Evolutionary conservation across 2,329 filamentous ascomycete species (phyloP).

Genomic region (Trichoderma cornu-damae): DNA sequence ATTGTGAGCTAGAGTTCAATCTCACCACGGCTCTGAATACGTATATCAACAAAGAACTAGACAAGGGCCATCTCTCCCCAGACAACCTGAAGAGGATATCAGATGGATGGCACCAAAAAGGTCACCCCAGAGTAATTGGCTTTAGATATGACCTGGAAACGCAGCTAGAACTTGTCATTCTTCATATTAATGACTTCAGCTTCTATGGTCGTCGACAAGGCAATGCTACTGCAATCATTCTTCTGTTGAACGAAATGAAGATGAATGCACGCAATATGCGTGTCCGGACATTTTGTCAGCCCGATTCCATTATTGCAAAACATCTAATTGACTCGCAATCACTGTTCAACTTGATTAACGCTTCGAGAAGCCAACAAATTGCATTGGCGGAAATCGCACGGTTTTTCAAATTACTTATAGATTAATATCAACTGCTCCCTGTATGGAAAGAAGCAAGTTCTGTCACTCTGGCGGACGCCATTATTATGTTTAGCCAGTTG

Average conservation of each 20-base stretch:
- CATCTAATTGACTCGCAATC: constrained; percentile 51
- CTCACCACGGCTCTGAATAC: constrained; percentile 47
- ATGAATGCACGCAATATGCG: constrained; percentile 49
- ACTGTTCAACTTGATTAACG: constrained; percentile 47
- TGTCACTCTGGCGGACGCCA: no score
- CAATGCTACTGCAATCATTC: constrained; percentile 40
- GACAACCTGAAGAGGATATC: constrained; percentile 48
- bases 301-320: constrained; percentile 54
- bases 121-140: constrained; percentile 50
- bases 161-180: constrained; percentile 49
- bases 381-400: constrained; percentile 46
- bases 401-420: constrained; percentile 50
- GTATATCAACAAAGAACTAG: constrained; percentile 50
- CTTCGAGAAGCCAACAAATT: constrained; percentile 39
- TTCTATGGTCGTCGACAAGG: constrained; percentile 48
- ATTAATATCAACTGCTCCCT: not conserved
- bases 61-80: constrained; percentile 49
- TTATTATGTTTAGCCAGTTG: no score
- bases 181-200: constrained; percentile 49
- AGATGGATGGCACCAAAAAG: constrained; percentile 48
- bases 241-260: constrained; percentile 49
- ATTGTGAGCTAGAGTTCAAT: constrained; percentile 54
- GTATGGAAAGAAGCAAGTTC: no score
- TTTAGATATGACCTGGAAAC: constrained; percentile 58
- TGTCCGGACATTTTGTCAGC: constrained; percentile 53